phyloP scores from a whole-genome alignment of 2,329 filamentous ascomycete species.

The Tolypocladium tundrense region DNA sequence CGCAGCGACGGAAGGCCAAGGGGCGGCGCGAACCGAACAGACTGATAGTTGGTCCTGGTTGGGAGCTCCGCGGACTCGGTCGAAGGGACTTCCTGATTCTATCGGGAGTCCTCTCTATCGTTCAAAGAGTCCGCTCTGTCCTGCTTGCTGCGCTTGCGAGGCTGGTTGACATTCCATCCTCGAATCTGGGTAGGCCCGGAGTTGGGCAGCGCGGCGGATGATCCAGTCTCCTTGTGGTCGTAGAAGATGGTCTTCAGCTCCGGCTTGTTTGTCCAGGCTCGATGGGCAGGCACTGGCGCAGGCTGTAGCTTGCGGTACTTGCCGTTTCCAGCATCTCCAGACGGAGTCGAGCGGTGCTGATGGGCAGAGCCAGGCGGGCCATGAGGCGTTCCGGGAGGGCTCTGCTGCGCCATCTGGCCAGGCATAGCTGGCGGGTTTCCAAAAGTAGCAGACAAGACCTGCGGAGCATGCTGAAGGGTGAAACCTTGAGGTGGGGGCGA shows the following conservation, averaged over 20 bases:
- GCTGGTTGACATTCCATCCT: conserved; percentile 42
- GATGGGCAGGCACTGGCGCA: conserved; percentile 43
- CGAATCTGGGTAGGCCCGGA: conserved; percentile 46
- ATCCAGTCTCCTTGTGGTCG: conserved; percentile 47
- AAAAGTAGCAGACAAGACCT: conserved; percentile 27
- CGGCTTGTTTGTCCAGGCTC: conserved; percentile 33
- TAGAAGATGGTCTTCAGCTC: conserved; percentile 51
- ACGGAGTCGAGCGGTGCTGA: conserved; percentile 26
- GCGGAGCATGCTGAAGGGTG: conserved; percentile 14
- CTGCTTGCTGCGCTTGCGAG: conserved; percentile 25
- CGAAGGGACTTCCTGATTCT: conserved; percentile 17
- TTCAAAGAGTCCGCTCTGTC: conserved; percentile 19
- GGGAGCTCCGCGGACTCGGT: conserved; percentile 9
- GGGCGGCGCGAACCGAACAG: conserved; percentile 2
- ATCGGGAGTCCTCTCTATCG: conserved; percentile 28
- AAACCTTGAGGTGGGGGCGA: conserved; percentile 19
- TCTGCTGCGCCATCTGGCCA: conserved; percentile 23
- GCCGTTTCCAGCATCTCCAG: conserved; percentile 24
- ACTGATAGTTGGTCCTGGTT: not conserved
- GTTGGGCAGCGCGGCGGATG: conserved; percentile 43
- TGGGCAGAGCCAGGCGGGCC: conserved; percentile 18
- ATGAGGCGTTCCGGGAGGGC: conserved; percentile 23
- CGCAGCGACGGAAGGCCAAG: conserved; percentile 3
- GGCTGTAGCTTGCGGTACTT: conserved; percentile 51
- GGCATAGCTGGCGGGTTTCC: conserved; percentile 17